Evolutionary conservation across 2,329 filamentous ascomycete species (phyloP), one percentile per base, ranked within the genome.

Genomic region (Dactylellina haptotyla): DNA sequence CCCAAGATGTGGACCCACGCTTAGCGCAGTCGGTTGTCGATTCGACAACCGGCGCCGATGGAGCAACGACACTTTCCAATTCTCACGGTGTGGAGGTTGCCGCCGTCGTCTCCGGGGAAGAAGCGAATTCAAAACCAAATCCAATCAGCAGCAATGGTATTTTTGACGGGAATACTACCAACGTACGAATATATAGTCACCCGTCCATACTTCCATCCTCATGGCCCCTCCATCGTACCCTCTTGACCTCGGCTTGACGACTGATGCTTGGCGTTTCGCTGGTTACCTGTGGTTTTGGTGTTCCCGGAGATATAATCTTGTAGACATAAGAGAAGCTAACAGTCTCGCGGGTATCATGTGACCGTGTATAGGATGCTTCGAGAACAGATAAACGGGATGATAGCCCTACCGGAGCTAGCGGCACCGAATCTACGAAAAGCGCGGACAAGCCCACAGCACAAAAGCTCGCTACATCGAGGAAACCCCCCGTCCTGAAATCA

Each of bases 401-500:
- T 41, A 73, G 69, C 32, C 76, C 76, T 30, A 62, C 76, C 10
- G 74, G 65, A 12, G 50, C 67, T 53, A 76, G 71, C 64, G 78
- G 82, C 80, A 81, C 83, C 82, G 79, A 80, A 77, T 77, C 78
- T 78, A 79, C 80, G 76, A 80, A 81, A 77, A 77, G 78, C 76
- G 76, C 79, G 75, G 77, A 80, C 67, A 80, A 78, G 67, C 72
- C 79, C 58, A 76, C 79, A 37, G 48, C 30, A 50, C 61, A 56
- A 16, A 66, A 66, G 26, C 46, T 39, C 12, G 26, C 46, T 46
- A 48, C 54, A 71, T 71, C 77, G 46, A 93, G 91, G 84, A 94
- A 92, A 81, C 88, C 89, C 18, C 83, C 88, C 16, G 89, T 88
- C 10, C 95, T 96, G 84, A 96, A 95, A 81, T 87, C 91, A 16